Conservation (phyloP, 192 early-diverging fungal genomes). For the Backusella sp. region DNA sequence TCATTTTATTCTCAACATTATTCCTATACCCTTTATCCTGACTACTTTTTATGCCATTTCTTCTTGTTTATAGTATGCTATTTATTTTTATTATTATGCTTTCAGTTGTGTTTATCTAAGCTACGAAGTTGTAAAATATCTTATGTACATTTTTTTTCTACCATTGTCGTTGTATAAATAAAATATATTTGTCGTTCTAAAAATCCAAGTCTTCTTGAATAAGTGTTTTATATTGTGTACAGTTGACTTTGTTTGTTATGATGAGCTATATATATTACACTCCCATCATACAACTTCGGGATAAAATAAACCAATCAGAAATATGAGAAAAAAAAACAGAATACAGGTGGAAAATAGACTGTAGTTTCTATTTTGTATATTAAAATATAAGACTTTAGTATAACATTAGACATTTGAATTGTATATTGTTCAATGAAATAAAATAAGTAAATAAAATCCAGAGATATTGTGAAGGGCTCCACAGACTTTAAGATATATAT, state of each 20-base stretch:
- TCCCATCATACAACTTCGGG: no score
- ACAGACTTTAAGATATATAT: neutral
- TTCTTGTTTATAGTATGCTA: neutral
- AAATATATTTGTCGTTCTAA: constrained; percentile 6
- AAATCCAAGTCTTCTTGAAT: neutral
- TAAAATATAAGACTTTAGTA: no score
- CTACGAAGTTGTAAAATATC: neutral
- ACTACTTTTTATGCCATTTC: neutral
- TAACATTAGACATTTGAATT: no score
- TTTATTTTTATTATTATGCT: neutral
- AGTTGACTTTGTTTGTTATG: no score
- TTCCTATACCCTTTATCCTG: neutral
- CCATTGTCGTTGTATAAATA: constrained; percentile 6
- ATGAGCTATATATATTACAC: no score
- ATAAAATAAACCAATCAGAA: no score
- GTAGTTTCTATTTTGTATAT: no score
- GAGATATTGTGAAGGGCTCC: neutral
- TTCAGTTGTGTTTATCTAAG: constrained; percentile 2
- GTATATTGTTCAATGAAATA: no score
- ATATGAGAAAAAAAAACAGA: no score
- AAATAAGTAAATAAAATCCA: no score
- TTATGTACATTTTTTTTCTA: neutral
- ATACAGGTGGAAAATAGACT: no score
- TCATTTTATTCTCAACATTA: neutral
- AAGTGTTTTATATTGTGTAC: neutral